Percentiles rank a stretch among this genome's conserved stretches.
phyloP scores from a whole-genome alignment of 768 basidiomycete genomes.

The Lentinula sp. region DNA sequence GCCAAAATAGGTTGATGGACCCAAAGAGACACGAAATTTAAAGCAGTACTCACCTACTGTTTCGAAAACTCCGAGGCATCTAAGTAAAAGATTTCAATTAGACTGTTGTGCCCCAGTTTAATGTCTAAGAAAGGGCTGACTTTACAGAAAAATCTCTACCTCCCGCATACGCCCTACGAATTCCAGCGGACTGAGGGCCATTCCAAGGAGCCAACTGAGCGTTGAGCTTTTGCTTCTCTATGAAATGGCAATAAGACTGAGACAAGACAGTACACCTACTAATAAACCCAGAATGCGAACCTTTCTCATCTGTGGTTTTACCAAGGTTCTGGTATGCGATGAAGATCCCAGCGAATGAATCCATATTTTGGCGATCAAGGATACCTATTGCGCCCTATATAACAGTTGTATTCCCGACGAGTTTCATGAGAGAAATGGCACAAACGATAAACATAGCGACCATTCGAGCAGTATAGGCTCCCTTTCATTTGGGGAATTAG shows the following conservation, averaged over 20 bases:
- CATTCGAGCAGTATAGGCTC: slow-evolving; percentile 75
- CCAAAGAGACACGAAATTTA: not conserved
- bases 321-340: slow-evolving; percentile 56
- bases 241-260: not conserved
- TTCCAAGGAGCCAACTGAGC: slow-evolving; percentile 50
- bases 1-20: too few relatives aligned
- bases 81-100: slow-evolving; percentile 16
- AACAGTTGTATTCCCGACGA: not conserved
- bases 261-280: too few relatives aligned
- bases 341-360: slow-evolving; percentile 62
- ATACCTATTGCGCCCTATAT: slow-evolving; percentile 63
- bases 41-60: slow-evolving; percentile 51
- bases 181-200: slow-evolving; percentile 44
- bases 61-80: slow-evolving; percentile 71
- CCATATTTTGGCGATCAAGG: slow-evolving; percentile 68
- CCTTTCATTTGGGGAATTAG: slow-evolving; percentile 30
- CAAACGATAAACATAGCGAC: slow-evolving; percentile 63
- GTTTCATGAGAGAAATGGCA: slow-evolving; percentile 3
- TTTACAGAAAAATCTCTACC: slow-evolving; percentile 53
- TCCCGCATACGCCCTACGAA: slow-evolving; percentile 40
- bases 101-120: not conserved
- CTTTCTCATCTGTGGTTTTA: slow-evolving; percentile 38
- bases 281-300: slow-evolving; percentile 17
- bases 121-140: slow-evolving; percentile 28
- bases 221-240: slow-evolving; percentile 33